phyloP scores from a whole-genome alignment of 2,329 filamentous ascomycete genomes.

The Annulohypoxylon truncatum region DNA sequence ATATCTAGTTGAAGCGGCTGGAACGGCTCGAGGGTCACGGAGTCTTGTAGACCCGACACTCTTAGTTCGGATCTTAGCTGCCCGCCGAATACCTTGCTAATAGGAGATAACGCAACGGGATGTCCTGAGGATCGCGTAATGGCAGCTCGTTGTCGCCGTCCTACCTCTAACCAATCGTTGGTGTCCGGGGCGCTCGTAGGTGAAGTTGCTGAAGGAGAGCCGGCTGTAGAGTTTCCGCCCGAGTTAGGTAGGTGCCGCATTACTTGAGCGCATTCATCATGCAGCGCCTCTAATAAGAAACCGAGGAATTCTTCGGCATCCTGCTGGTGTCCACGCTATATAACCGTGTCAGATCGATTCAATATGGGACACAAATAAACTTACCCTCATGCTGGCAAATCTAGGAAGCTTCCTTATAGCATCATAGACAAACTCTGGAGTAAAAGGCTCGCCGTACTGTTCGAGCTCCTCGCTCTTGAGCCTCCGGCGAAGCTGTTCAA shows the following conservation, averaged over 20 bases:
- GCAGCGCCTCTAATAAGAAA: constrained; percentile 89
- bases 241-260: constrained; percentile 66
- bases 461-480: constrained; percentile 88
- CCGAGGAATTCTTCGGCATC: constrained; percentile 98
- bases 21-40: constrained; percentile 92
- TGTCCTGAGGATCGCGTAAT: constrained; percentile 87
- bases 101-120: constrained; percentile 78
- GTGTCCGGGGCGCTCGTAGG: constrained; percentile 57
- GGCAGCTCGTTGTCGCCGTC: constrained; percentile 87
- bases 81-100: constrained; percentile 95
- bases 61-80: constrained; percentile 89
- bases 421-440: constrained; percentile 94
- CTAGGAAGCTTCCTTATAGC: constrained; percentile 87
- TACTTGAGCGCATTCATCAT: constrained; percentile 88
- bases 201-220: constrained; percentile 52
- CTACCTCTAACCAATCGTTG: constrained; percentile 93
- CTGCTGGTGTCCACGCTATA: constrained; percentile 90
- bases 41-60: constrained; percentile 87
- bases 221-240: constrained; percentile 50
- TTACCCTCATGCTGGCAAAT: constrained; percentile 91
- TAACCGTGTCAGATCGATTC: constrained; percentile 42
- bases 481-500: constrained; percentile 77
- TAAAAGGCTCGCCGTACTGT: constrained; percentile 90
- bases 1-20: constrained; percentile 96
- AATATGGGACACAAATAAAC: constrained; percentile 48